Conservation (phyloP, 2,329 filamentous ascomycete genomes). For the Trichoderma sp. region DNA sequence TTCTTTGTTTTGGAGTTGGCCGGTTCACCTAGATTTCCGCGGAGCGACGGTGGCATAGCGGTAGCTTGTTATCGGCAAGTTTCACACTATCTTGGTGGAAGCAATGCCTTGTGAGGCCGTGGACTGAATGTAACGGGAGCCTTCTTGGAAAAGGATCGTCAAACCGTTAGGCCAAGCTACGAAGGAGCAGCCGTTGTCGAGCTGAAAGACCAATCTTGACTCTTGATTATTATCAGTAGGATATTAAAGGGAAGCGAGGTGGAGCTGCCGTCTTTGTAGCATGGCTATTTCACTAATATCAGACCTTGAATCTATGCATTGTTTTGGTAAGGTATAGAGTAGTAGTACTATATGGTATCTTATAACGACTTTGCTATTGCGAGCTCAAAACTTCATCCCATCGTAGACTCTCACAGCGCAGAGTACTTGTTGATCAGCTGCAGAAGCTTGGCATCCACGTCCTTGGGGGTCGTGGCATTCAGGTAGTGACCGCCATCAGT, state of each 20-base stretch:
- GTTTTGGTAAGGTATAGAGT: not conserved
- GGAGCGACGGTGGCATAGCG: conserved; percentile 1
- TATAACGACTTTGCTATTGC: conserved; percentile 5
- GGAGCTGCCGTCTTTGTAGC: not conserved
- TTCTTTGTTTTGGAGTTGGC: not conserved
- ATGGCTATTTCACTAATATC: not conserved
- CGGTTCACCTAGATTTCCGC: not conserved
- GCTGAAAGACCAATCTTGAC: not conserved
- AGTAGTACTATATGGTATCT: not conserved
- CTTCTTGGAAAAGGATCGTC: conserved; percentile 6
- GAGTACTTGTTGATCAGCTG: conserved; percentile 45
- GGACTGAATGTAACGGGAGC: not conserved
- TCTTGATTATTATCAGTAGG: not conserved
- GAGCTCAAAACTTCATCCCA: not conserved
- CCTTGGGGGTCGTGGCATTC: conserved; percentile 52
- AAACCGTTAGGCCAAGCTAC: not conserved
- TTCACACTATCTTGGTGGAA: not conserved
- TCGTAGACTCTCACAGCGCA: not conserved
- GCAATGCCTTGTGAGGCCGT: not conserved
- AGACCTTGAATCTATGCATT: not conserved
- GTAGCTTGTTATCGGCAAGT: not conserved
- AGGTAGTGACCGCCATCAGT: conserved; percentile 54
- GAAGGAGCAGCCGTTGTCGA: not conserved
- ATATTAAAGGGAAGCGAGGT: not conserved
- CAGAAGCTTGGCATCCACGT: conserved; percentile 50